Conservation (phyloP, 2,329 filamentous ascomycete species). For the Cladobotryum protrusum region DNA sequence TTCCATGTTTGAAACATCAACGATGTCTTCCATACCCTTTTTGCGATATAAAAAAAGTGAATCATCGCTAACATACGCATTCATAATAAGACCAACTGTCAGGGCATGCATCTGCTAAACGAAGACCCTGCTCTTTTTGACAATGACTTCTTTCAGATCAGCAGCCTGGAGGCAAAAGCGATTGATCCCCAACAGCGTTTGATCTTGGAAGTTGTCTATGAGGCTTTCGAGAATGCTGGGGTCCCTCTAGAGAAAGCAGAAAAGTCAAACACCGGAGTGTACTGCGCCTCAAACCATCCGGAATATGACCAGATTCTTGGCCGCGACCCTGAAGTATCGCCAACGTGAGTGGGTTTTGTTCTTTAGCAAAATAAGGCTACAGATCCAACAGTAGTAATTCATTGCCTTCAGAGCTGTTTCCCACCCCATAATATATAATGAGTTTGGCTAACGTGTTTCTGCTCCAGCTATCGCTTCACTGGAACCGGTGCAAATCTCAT, state of each 20-base stretch:
- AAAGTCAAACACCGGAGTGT: conserved; percentile 10
- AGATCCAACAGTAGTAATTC: too few species aligned
- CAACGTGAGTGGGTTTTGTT: conserved; percentile 1
- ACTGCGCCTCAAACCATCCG: conserved; percentile 6
- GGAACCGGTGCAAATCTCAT: conserved; percentile 8
- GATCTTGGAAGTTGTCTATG: conserved; percentile 11
- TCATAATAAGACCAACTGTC: background rate
- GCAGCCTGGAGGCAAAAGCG: conserved; percentile 10
- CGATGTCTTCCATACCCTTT: too few species aligned
- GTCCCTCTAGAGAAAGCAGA: conserved; percentile 5
- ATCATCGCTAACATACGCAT: too few species aligned
- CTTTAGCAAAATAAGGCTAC: too few species aligned
- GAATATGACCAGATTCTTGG: conserved; percentile 8
- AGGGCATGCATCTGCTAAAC: conserved; percentile 9
- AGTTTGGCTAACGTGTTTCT: background rate
- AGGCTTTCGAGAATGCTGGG: conserved; percentile 11
- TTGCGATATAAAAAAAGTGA: too few species aligned
- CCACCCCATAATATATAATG: background rate
- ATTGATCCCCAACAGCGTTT: conserved; percentile 11
- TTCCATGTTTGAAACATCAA: too few species aligned
- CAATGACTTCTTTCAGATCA: conserved; percentile 11
- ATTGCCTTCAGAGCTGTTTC: too few species aligned
- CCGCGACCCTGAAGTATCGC: conserved; percentile 9
- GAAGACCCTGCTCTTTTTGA: conserved; percentile 11
- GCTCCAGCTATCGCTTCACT: conserved; percentile 7